Conservation (phyloP, 768 basidiomycete genomes). For the Hericium rajendrae region DNA sequence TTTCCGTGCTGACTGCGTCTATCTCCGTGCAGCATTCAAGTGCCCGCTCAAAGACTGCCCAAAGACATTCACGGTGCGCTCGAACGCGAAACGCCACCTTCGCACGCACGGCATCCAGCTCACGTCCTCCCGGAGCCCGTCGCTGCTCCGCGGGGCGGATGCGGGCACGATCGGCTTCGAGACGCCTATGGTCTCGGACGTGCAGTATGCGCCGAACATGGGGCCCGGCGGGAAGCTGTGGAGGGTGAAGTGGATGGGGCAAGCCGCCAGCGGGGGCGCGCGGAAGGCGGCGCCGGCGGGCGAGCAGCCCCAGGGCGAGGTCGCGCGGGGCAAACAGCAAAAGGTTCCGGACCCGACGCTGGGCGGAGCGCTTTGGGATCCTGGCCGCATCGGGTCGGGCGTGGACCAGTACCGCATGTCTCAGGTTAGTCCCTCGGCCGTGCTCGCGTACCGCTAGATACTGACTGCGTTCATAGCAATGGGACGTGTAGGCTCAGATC, state of each 20-base stretch:
- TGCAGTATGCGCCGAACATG: background rate
- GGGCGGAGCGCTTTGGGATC: background rate
- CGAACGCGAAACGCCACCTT: conserved; percentile 72
- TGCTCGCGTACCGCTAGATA: no score
- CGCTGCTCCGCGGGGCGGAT: conserved; percentile 10
- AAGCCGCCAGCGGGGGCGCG: background rate
- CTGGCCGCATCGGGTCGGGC: background rate
- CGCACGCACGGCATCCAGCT: conserved; percentile 54
- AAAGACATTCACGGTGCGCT: conserved; percentile 69
- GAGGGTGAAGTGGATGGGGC: background rate
- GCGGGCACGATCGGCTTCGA: background rate
- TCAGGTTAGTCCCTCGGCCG: background rate
- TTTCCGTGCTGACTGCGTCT: background rate
- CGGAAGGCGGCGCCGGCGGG: no score
- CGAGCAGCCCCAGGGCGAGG: background rate
- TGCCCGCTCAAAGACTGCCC: conserved; percentile 54
- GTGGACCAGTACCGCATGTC: background rate
- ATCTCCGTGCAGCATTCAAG: conserved; percentile 21
- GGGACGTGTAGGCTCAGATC: no score
- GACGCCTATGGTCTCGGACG: background rate
- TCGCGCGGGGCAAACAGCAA: background rate
- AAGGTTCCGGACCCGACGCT: background rate
- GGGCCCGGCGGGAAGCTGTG: background rate
- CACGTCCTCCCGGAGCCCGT: conserved; percentile 14
- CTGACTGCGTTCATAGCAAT: no score